phyloP scores from a whole-genome alignment of 202 grass and related monocot species.

The Schoenoplectus tabernaemontani region DNA sequence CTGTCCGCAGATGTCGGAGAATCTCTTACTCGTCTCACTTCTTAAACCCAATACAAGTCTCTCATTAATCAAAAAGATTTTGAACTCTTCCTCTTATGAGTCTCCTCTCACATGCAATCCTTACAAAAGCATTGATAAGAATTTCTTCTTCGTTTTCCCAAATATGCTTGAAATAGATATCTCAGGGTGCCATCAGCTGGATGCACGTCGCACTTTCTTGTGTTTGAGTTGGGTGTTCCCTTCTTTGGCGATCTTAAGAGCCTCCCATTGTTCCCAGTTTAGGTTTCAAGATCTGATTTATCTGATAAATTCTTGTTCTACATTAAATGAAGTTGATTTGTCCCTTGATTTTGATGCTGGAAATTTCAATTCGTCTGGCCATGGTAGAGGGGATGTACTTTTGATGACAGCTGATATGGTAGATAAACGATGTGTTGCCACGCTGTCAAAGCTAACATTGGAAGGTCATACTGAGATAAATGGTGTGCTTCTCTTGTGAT shows the following conservation, averaged over 20 bases:
- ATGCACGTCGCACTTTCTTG: constrained; percentile 33
- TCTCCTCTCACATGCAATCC: background rate
- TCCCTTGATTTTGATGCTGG: constrained; percentile 45
- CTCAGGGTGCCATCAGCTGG: constrained; percentile 63
- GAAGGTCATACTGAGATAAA: constrained; percentile 75
- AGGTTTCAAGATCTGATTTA: constrained; percentile 47
- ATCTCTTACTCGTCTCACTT: constrained; percentile 45
- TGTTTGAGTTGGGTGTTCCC: constrained; percentile 51
- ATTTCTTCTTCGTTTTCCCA: constrained; percentile 26
- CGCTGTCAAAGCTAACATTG: constrained; percentile 63
- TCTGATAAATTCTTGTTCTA: constrained; percentile 40
- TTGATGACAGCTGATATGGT: constrained; percentile 16
- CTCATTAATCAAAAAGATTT: constrained; percentile 45
- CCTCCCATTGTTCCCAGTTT: constrained; percentile 49
- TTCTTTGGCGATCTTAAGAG: constrained; percentile 51
- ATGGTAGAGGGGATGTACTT: constrained; percentile 18
- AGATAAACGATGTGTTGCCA: constrained; percentile 25
- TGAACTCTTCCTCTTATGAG: background rate
- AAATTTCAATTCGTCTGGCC: background rate
- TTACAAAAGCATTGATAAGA: constrained; percentile 24
- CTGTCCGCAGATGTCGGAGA: constrained; percentile 56
- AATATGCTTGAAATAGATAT: constrained; percentile 52
- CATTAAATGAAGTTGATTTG: constrained; percentile 55
- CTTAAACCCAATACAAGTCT: constrained; percentile 42
- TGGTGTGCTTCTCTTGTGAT: constrained; percentile 35